A percentile compares a stretch with the other conserved stretches of the same genome.
phyloP scores from a whole-genome alignment of 2,329 filamentous ascomycete genomes.

The Fusarium chlamydosporum region DNA sequence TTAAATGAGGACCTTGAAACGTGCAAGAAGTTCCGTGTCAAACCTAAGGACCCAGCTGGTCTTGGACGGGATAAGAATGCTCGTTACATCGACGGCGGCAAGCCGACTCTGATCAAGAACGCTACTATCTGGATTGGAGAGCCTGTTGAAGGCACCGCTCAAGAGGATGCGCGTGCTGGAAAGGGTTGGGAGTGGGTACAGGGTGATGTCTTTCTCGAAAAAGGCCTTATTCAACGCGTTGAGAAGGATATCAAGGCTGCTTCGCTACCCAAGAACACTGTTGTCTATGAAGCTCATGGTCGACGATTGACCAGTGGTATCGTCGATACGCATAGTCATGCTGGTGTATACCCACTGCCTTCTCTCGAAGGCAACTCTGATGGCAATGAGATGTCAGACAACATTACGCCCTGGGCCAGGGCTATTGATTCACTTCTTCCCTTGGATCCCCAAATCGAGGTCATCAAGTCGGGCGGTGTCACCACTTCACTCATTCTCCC shows the following conservation, averaged over 20 bases:
- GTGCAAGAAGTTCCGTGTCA: slow-evolving; percentile 68
- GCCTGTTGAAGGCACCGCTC: slow-evolving; percentile 64
- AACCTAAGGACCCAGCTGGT: slow-evolving; percentile 69
- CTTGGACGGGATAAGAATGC: slow-evolving; percentile 71
- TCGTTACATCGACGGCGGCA: slow-evolving; percentile 70
- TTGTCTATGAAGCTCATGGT: slow-evolving; percentile 71
- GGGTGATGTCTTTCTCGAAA: slow-evolving; percentile 72
- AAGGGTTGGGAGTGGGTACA: slow-evolving; percentile 72
- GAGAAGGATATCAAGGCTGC: slow-evolving; percentile 59
- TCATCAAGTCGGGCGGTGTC: slow-evolving; percentile 81
- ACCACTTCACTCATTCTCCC: slow-evolving; percentile 77
- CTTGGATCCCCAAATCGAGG: slow-evolving; percentile 73
- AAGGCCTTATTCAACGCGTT: slow-evolving; percentile 72
- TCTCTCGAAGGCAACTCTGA: slow-evolving; percentile 68
- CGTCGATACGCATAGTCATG: slow-evolving; percentile 80
- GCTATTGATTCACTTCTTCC: slow-evolving; percentile 76
- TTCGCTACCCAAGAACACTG: slow-evolving; percentile 62
- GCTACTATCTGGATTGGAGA: slow-evolving; percentile 77
- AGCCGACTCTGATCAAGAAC: slow-evolving; percentile 74
- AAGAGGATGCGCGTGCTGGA: slow-evolving; percentile 68
- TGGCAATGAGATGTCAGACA: slow-evolving; percentile 73
- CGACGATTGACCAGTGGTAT: slow-evolving; percentile 75
- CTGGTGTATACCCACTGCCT: slow-evolving; percentile 72
- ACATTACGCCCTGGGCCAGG: slow-evolving; percentile 77
- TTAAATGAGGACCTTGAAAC: slow-evolving; percentile 68